Base-by-base conservation (phyloP, 73 alveolate genomes). In the Paramecium primaurelia region DNA sequence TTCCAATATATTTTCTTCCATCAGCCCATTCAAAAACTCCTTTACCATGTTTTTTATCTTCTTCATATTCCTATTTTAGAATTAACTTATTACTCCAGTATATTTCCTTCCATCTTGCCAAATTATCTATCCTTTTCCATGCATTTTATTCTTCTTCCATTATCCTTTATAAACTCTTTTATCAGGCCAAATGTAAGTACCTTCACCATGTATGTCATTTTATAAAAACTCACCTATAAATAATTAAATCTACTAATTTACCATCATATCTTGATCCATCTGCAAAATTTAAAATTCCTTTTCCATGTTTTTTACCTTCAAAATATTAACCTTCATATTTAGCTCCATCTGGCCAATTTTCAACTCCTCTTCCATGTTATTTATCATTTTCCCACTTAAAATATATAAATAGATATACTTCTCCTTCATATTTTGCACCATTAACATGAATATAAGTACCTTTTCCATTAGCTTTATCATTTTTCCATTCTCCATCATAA, bases 381-480 rank as follows among this genome's bases (percentile, higher is more conserved):
- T 86, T 49, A 86, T 96, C 98, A 59, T 96, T 92, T 26, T 83
- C 92, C 98, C 98, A 97, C 38, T 73, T 30, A 37, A 73, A 8
- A 16, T 32, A n/a, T 4, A 16, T 10, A 37, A 1, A 3, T 0
- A 36, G 40, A 36, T 5, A 10, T 73, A 73, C 87, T 44, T 92
- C 86, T 28, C 99, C 99, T 51, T 93, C 98, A 89, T 97, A 97
- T 88, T 80, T 93, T 54, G 97, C 98, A n/a, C 96, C 98, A 59
- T 95, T 95, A 25, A 86, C 88, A 86, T 90, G 97, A n/a, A 92
- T 22, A 89, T 93, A 95, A 37, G 80, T 91, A 32, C 94, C 49
- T 40, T 40, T 40, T 40, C 49, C 49, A 40, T 40, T 40, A 1
- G 49, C 49, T 7, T 40, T 40, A 40, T 40, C 49, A 40, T 40